Base-by-base conservation (phyloP, 345 rosid species). In the Cardamine chenopodiifolia region DNA sequence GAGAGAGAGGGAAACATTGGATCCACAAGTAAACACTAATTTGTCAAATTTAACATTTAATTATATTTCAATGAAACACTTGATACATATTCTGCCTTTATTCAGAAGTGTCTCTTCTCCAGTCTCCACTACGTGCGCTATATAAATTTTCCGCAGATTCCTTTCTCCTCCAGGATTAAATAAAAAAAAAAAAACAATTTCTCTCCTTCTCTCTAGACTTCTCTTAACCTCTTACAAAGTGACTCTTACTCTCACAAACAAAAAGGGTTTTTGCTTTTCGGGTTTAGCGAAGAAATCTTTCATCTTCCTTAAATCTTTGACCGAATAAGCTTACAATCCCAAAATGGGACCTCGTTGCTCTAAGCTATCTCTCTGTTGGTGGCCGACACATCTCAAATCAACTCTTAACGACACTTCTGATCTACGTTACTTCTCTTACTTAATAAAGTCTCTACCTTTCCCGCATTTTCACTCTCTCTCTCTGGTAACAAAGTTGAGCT, bases 341-440 rank as follows among this genome's bases (percentile, higher is more conserved):
- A 34, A 61, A 92, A 92, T 92, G 98, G 98, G 96, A 84, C 86
- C 79, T 84, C 86, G 92, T 63, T 92, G 96, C 92, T 92, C 98
- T 82, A 92, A 87, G 79, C 70, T 87, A 62, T 88, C 98, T 49
- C 82, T 90, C 68, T 92, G 98, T 72, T 90, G 88, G 90, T 92
- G 91, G 92, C 88, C 94, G 62, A 79, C 87, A 58, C 80, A 86
- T 86, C 86, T 82, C 77, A 86, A 84, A 75, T 79, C 96, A 62
- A 80, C 82, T 81, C 87, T 75, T 82, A 72, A 85, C 62, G 86
- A 83, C 26, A 75, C 84, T 37, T 79, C 96, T 78, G 98, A 90
- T 86, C 87, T 87, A 18, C 96, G 98, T 90, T 58, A 25, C 29
- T 6, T 37, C 23, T 31, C 23, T 57, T 57, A 17, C 40, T 22